Evolutionary conservation across 2,329 filamentous ascomycete genomes (phyloP), one percentile per base, ranked within the genome.

Genomic region (Curvularia hawaiiensis): DNA sequence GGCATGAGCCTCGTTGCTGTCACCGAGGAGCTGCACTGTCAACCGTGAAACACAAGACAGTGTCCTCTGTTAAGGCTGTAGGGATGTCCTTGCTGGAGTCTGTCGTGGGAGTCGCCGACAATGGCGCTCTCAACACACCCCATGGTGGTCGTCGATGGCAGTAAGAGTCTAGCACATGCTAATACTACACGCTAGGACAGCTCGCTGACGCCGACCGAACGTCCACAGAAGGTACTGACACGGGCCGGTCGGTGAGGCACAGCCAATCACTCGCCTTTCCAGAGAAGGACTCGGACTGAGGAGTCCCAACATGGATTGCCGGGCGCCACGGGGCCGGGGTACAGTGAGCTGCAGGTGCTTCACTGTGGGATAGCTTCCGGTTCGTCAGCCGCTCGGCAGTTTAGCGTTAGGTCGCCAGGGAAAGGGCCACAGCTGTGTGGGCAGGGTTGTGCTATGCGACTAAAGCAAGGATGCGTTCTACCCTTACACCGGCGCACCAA

Each of bases 171-270:
- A 56, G 48, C 52, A 52, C 41, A 52, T 48, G 53, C 48, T 52
- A 41, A 46, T 46, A n/a, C 48, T 52, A 52, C 41, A 52, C 41
- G 41, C 48, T 56, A 46, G 46, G 31, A 41, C 33, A 52, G 14
- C 12, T 52, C 3, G 26, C 33, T 46, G 24, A 33, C 26, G 33
- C 31, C 18, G 26, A 46, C 51, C 20, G 43, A 43, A 47, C 40
- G 40, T 52, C 41, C 43, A 56, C 33, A 30, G 52, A 51, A 55
- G 43, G 20, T 43, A 49, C 28, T 39, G 35, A 56, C 28, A 52
- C 50, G 14, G 41, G 33, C 45, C 48, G 52, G 53, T 41, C 40
- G 53, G 22, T 38, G 18, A 41, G 33, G 31, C 26, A 18, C 20
- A 31, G 41, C 41, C 48, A 56, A 52, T 56, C 26, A 46, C 3